Conservation (phyloP, 805 yeast species). For the Lipomyces oligophaga region DNA sequence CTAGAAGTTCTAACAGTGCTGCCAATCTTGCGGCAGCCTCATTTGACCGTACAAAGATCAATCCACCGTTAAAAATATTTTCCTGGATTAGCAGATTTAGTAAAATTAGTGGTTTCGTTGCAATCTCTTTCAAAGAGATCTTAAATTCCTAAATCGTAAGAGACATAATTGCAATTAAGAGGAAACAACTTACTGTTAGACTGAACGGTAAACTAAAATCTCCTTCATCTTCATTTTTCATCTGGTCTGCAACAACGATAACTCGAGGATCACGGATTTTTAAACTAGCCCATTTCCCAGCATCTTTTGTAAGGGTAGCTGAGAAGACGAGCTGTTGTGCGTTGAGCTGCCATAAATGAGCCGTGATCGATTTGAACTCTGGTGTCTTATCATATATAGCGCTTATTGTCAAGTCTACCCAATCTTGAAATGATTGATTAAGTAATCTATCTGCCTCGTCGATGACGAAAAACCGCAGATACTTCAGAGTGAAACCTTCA, state of each 20-base stretch:
- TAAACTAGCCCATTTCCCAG: conserved; percentile 75
- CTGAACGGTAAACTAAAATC: conserved; percentile 41
- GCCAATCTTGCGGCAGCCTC: conserved; percentile 83
- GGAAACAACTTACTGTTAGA: conserved; percentile 26
- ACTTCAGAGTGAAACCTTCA: conserved; percentile 78
- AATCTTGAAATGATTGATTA: conserved; percentile 88
- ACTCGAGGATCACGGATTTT: conserved; percentile 69
- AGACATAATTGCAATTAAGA: not conserved
- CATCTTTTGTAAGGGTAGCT: conserved; percentile 91
- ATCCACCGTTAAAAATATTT: conserved; percentile 41
- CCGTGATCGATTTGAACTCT: conserved; percentile 5
- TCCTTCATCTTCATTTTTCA: conserved; percentile 22
- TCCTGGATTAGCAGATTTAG: conserved; percentile 48
- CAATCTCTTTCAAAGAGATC: conserved; percentile 34
- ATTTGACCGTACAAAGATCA: conserved; percentile 71
- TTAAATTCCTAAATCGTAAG: conserved; percentile 32
- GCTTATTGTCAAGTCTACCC: conserved; percentile 56
- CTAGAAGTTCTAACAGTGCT: conserved; percentile 51
- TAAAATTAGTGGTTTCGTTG: conserved; percentile 70
- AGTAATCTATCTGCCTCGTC: conserved; percentile 97
- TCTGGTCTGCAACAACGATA: conserved; percentile 59
- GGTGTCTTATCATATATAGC: conserved; percentile 26
- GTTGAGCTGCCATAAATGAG: conserved; percentile 25
- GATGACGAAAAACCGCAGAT: conserved; percentile 78
- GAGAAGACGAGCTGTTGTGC: conserved; percentile 71